phyloP scores from a whole-genome alignment of 179 eudicot genomes.

The Actinidia arguta region DNA sequence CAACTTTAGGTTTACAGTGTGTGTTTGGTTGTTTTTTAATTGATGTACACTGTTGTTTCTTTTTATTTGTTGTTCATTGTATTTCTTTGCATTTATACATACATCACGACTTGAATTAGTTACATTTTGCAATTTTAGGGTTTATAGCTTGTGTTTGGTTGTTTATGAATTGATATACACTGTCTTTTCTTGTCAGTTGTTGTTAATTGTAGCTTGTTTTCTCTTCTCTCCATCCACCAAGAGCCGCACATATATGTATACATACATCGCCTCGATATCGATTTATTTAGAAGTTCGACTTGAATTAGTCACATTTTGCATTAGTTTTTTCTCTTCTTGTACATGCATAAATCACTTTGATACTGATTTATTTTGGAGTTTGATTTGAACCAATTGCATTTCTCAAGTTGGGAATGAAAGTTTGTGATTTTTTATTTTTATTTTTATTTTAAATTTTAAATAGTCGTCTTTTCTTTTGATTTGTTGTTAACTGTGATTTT shows the following conservation, averaged over 20 bases:
- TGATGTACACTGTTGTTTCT: no score
- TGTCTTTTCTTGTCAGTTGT: no score
- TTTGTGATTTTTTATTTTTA: neutral
- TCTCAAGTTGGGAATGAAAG: neutral
- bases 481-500: constrained; percentile 21
- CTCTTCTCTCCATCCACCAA: no score
- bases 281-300: no score
- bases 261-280: no score
- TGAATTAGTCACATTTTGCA: neutral
- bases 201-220: no score
- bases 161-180: neutral
- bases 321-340: no score
- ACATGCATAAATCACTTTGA: neutral
- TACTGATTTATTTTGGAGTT: neutral
- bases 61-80: no score
- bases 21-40: neutral
- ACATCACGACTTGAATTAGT: no score
- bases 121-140: neutral
- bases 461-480: constrained; percentile 41
- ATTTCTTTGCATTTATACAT: no score
- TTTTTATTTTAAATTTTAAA: constrained; percentile 35
- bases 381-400: neutral
- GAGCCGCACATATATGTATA: no score
- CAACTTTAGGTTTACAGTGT: neutral
- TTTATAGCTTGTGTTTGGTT: neutral